These are phyloP conservation scores for Nemania sp. DNA, from an alignment of 2,329 filamentous ascomycete species.

Conservation along the genomic window DNA sequence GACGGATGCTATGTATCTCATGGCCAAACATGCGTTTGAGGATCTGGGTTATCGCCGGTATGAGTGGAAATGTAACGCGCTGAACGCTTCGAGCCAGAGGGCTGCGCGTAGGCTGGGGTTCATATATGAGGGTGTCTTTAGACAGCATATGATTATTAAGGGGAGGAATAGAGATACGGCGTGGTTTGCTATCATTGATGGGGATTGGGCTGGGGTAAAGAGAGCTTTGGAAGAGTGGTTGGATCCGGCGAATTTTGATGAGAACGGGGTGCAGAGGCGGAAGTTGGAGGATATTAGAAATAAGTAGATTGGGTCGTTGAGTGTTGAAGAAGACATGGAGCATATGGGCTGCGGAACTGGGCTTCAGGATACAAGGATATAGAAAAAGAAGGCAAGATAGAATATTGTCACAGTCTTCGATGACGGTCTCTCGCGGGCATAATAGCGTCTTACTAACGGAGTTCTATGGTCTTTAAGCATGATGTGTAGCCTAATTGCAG, in stretches of 20 bases:
- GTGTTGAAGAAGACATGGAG: neutral
- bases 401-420: too few relatives aligned
- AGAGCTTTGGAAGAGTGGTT: slow-evolving; percentile 58
- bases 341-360: too few relatives aligned
- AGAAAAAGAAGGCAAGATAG: too few relatives aligned
- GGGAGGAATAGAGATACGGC: slow-evolving; percentile 61
- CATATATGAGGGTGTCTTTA: slow-evolving; percentile 60
- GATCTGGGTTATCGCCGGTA: slow-evolving; percentile 58
- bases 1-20: slow-evolving; percentile 61
- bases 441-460: too few relatives aligned
- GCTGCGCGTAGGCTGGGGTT: slow-evolving; percentile 64
- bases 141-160: slow-evolving; percentile 63
- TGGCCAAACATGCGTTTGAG: slow-evolving; percentile 58
- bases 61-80: slow-evolving; percentile 66
- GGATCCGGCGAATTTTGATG: slow-evolving; percentile 57
- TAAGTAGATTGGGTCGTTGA: neutral
- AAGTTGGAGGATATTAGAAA: slow-evolving; percentile 45
- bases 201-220: slow-evolving; percentile 58
- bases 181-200: slow-evolving; percentile 62
- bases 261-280: slow-evolving; percentile 53
- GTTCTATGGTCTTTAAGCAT: too few relatives aligned
- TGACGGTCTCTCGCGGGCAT: too few relatives aligned
- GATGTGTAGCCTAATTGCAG: too few relatives aligned
- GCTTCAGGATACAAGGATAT: too few relatives aligned
- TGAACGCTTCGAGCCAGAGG: slow-evolving; percentile 56